Base-by-base conservation (phyloP, 768 basidiomycete species). In the Rhodotorula taiwanensis region DNA sequence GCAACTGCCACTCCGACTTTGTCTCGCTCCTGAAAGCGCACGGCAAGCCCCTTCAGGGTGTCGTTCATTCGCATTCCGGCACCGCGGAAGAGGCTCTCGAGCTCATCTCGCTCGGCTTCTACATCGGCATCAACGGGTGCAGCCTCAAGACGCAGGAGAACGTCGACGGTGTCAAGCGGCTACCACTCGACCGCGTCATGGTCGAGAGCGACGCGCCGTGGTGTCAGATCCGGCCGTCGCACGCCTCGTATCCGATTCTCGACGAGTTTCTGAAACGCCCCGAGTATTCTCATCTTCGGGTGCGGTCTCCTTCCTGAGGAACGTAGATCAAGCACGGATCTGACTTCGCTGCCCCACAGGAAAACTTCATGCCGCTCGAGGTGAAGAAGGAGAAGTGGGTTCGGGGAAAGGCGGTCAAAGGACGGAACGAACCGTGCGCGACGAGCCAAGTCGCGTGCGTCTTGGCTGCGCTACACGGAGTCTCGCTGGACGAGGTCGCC, bases 51-150 rank as follows among this genome's bases (percentile, higher is more conserved):
- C 82, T 68, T 81, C 84, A 87, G 6, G 88, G 88, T 2, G 88
- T 90, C 27, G 86, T 89, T 5, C 89, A 89, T 72, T 87, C 86
- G 64, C 88, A 88, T 75, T 88, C 88, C 0, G 89, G 89, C 7
- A 80, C 80, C 0, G 71, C 72, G 6, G 80, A 79, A 42, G 87
- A 91, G 72, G 82, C 81, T 20, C 70, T 73, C 13, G 87, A 89
- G 72, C 76, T 87, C 50, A 80, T 86, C 68, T 76, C 78, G 39
- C 84, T 88, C 82, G 87, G 87, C 2, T 84, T 89, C 73, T 81
- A 84, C 72, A 79, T 87, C 50, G 80, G 85, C 80, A 79, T 69
- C 36, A 56, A 55, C 52, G 62, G 62, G 39, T 89, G 88, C 71
- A 84, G 83, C 2, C 75, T 91, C 59, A 89, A 89, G 75, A 87